Evolutionary conservation across 768 basidiomycete species (phyloP), one percentile per base, ranked within the genome.

Genomic region (Paxillus ammoniavirescens): DNA sequence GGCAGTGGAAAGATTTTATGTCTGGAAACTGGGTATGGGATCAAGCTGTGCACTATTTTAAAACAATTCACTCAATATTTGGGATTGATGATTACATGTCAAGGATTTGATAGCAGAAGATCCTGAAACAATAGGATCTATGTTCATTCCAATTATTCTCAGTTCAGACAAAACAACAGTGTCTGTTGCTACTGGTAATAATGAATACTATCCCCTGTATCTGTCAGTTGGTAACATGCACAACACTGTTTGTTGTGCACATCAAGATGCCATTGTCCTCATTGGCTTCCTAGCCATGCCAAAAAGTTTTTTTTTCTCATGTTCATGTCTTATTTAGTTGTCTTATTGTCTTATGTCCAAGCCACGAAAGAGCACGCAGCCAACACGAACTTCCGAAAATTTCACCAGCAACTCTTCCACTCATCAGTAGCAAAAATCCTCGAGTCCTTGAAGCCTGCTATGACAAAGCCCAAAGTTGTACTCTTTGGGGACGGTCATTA

Each of bases 401-500:
- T 26, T 26, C 5, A 26, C 23, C 23, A 26, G 23, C 23, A 26
- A 26, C 23, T 26, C 23, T 26, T 74, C 73, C 49, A 21, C 57
- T 72, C 0, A 69, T 69, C 38, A 70, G 73, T 51, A 40, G 63
- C 28, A 58, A 0, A 45, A 2, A 69, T 73, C 18, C 57, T 73
- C 15, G 18, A 52, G 61, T 57, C 18, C 40, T 53, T 74, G 0
- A 52, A 50, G 28, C 58, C 61, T 1, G 50, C 44, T 1, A 74
- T 74, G 73, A 57, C 57, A 0, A 60, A 42, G 10, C 63, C 69
- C 1, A 42, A 54, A 23, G 58, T 74, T 26, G 23, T 26, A 26
- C 23, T 26, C 23, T 26, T 26, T 26, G 2, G 23, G 23, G 4
- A 47, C 50, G 67, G 70, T 1, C 62, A 70, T 48, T 72, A 52